phyloP scores from a whole-genome alignment of 2,329 filamentous ascomycete species.

The Alternaria dauci region DNA sequence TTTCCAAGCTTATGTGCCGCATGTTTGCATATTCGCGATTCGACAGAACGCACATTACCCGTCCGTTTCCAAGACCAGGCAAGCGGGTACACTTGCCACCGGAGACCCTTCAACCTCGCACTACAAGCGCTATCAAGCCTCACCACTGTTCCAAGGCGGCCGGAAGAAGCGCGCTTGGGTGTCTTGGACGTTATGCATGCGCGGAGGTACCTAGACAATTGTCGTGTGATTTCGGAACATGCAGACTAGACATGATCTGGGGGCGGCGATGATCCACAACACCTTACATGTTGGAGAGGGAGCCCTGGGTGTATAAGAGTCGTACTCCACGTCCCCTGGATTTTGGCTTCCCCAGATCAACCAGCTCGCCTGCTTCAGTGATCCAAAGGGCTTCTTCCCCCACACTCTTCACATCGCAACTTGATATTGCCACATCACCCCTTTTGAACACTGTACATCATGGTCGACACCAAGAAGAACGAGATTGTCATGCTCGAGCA shows the following conservation, averaged over 20 bases:
- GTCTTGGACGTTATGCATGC: slow-evolving; percentile 34
- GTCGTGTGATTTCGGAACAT: slow-evolving; percentile 27
- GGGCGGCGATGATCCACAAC: slow-evolving; percentile 4
- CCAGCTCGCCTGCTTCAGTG: slow-evolving; percentile 26
- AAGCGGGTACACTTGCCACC: slow-evolving; percentile 16
- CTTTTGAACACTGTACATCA: slow-evolving; percentile 11
- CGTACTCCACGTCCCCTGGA: slow-evolving; percentile 26
- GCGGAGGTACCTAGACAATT: slow-evolving; percentile 15
- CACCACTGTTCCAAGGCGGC: slow-evolving; percentile 30
- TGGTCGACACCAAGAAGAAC: slow-evolving; percentile 36
- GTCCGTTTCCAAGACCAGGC: slow-evolving; percentile 10
- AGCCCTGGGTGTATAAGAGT: slow-evolving; percentile 31
- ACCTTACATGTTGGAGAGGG: background rate
- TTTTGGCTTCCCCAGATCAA: slow-evolving; percentile 38
- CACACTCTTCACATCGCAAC: slow-evolving; percentile 9
- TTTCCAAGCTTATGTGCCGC: slow-evolving; percentile 17
- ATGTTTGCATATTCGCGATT: slow-evolving; percentile 14
- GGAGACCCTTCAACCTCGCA: slow-evolving; percentile 19
- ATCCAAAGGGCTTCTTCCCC: slow-evolving; percentile 24
- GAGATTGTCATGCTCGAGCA: slow-evolving; percentile 40
- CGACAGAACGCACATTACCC: slow-evolving; percentile 1
- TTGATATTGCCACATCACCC: background rate
- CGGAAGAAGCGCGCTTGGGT: slow-evolving; percentile 30
- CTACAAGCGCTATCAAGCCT: slow-evolving; percentile 21
- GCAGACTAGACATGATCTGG: slow-evolving; percentile 8